A percentile compares a stretch with the other conserved stretches of the same genome.
Evolutionary conservation across 352 stramenopile species (phyloP).

Genomic region (Phytopythium montanum): DNA sequence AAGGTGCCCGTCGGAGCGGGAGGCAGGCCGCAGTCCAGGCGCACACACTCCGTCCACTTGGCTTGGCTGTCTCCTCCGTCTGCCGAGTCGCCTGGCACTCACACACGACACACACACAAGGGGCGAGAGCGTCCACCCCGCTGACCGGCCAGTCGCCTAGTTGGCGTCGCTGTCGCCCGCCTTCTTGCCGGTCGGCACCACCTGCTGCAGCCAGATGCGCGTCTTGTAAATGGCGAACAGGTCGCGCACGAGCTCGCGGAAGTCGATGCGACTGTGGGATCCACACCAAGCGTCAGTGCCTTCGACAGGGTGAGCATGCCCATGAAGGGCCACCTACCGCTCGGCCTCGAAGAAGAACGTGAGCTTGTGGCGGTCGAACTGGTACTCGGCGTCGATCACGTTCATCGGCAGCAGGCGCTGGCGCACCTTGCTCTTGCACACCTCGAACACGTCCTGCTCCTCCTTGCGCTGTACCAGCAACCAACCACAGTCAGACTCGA

Average conservation of each 20-base stretch:
- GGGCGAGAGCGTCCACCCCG: background rate
- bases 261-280: conserved; percentile 90
- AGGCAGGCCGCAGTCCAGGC: background rate
- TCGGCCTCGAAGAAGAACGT: conserved; percentile 99
- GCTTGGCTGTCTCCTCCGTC: conserved; percentile 3
- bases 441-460: conserved; percentile 95
- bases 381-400: conserved; percentile 97
- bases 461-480: conserved; percentile 81
- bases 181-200: conserved; percentile 80
- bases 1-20: conserved; percentile 5
- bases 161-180: conserved; percentile 51
- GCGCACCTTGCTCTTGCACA: conserved; percentile 95
- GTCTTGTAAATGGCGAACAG: conserved; percentile 99
- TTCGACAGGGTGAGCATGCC: too few relatives aligned
- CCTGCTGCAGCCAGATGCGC: conserved; percentile 97
- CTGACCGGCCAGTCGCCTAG: conserved; percentile 20
- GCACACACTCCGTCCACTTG: background rate
- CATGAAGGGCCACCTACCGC: conserved; percentile 39
- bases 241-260: conserved; percentile 96
- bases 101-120: conserved; percentile 1
- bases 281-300: background rate
- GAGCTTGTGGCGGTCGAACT: conserved; percentile 98
- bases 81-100: background rate
- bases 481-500: background rate
- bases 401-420: conserved; percentile 95